These are phyloP conservation scores for Liquidambar formosana DNA, from an alignment of 164 flowering plant genomes.

Conservation along the genomic window DNA sequence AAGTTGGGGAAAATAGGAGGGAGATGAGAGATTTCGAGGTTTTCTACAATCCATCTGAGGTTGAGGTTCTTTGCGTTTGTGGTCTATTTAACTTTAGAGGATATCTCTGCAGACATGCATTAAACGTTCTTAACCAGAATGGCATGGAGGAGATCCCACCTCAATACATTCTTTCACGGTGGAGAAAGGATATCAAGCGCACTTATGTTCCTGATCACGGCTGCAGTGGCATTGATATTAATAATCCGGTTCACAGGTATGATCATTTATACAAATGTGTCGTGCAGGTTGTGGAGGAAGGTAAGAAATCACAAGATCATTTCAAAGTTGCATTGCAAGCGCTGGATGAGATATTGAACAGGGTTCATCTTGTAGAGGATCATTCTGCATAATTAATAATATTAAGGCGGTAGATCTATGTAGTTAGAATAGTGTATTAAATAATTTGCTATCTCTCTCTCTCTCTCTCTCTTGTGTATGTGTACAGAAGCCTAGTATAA, in stretches of 20 bases:
- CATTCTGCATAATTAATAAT: not conserved
- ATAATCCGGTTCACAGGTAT: slow-evolving; percentile 33
- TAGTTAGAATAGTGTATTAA: not conserved
- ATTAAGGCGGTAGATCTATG: slow-evolving; percentile 1
- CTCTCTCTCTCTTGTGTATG: no score
- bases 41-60: slow-evolving; percentile 34
- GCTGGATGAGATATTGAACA: slow-evolving; percentile 24
- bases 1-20: slow-evolving; percentile 33
- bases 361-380: slow-evolving; percentile 21
- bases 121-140: slow-evolving; percentile 45
- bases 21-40: slow-evolving; percentile 45
- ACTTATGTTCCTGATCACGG: slow-evolving; percentile 30
- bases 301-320: slow-evolving; percentile 36
- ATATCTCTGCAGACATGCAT: slow-evolving; percentile 50
- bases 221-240: slow-evolving; percentile 21
- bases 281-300: slow-evolving; percentile 53
- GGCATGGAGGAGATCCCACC: slow-evolving; percentile 52
- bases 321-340: slow-evolving; percentile 30
- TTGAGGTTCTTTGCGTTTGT: slow-evolving; percentile 50
- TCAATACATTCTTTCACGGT: slow-evolving; percentile 46
- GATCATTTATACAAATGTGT: slow-evolving; percentile 41
- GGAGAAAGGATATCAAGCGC: slow-evolving; percentile 52
- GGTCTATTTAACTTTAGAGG: slow-evolving; percentile 52
- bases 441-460: no score
- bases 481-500: no score